phyloP scores from a whole-genome alignment of 805 yeast genomes.

The Starmera dryadoides region DNA sequence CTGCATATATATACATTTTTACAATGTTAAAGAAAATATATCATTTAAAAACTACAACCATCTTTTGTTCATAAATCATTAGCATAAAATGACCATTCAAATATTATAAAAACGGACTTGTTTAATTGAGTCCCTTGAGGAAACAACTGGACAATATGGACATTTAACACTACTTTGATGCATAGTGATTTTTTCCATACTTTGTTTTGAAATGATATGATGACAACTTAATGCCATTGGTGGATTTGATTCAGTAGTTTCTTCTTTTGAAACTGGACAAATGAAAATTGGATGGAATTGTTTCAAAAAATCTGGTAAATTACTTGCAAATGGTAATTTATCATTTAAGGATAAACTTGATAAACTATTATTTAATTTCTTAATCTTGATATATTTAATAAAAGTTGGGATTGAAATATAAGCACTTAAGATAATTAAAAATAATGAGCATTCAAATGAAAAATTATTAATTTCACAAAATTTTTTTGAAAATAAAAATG shows the following conservation, averaged over 20 bases:
- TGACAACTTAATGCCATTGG: conserved; percentile 57
- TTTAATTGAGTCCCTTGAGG: conserved; percentile 32
- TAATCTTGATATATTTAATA: conserved; percentile 39
- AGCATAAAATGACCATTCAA: too few relatives aligned
- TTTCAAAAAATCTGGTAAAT: conserved; percentile 42
- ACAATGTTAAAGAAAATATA: too few relatives aligned
- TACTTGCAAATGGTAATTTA: conserved; percentile 58
- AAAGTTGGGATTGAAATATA: conserved; percentile 46
- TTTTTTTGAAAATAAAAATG: conserved; percentile 35
- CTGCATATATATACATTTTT: too few relatives aligned
- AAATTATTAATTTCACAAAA: conserved; percentile 42
- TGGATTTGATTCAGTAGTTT: conserved; percentile 48
- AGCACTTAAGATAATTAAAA: conserved; percentile 43
- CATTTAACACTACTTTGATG: conserved; percentile 49
- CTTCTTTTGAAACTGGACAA: conserved; percentile 66
- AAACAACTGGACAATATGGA: conserved; percentile 60
- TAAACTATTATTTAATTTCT: conserved; percentile 27
- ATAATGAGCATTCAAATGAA: conserved; percentile 46
- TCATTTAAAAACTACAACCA: too few relatives aligned
- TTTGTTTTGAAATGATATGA: conserved; percentile 53
- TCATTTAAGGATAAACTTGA: conserved; percentile 52
- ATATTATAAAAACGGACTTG: conserved; percentile 36
- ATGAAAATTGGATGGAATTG: conserved; percentile 58
- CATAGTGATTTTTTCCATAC: conserved; percentile 39
- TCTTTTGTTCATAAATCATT: too few relatives aligned